Conservation (phyloP, 805 yeast genomes). For the Starmerella geochares region DNA sequence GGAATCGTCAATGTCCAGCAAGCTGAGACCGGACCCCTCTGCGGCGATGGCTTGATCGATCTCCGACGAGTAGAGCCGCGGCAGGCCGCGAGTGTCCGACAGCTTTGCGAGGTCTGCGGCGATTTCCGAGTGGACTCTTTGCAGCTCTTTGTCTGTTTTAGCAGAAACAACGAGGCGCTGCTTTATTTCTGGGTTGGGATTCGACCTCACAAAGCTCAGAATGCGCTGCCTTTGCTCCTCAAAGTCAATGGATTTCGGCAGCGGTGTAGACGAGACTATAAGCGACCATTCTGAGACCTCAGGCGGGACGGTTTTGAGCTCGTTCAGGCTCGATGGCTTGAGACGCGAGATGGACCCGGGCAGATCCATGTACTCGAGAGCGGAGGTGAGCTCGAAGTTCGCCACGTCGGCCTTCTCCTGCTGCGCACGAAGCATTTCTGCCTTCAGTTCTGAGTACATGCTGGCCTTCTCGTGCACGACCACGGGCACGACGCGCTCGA, state of each 20-base stretch:
- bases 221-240: slow-evolving; percentile 26
- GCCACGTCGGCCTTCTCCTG: slow-evolving; percentile 67
- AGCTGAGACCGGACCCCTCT: slow-evolving; percentile 7
- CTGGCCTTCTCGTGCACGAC: slow-evolving; percentile 80
- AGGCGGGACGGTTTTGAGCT: slow-evolving; percentile 30
- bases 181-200: slow-evolving; percentile 25
- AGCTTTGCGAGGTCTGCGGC: slow-evolving; percentile 40
- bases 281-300: slow-evolving; percentile 36
- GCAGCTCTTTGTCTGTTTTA: slow-evolving; percentile 45
- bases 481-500: slow-evolving; percentile 72
- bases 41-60: slow-evolving; percentile 1
- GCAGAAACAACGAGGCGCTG: slow-evolving; percentile 34
- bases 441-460: slow-evolving; percentile 80
- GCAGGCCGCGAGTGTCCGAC: slow-evolving; percentile 35
- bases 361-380: slow-evolving; percentile 67
- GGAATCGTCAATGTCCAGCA: slow-evolving; percentile 14
- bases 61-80: slow-evolving; percentile 1
- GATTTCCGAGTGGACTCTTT: slow-evolving; percentile 40
- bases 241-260: slow-evolving; percentile 20
- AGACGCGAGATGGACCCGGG: slow-evolving; percentile 38
- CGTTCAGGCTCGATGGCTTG: slow-evolving; percentile 1
- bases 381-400: slow-evolving; percentile 66
- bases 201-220: slow-evolving; percentile 26
- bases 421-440: slow-evolving; percentile 60
- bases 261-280: slow-evolving; percentile 1